Percentiles rank a stretch among this genome's conserved stretches.
phyloP scores from a whole-genome alignment of 2,329 filamentous ascomycete species.

The Fusarium vanettenii region DNA sequence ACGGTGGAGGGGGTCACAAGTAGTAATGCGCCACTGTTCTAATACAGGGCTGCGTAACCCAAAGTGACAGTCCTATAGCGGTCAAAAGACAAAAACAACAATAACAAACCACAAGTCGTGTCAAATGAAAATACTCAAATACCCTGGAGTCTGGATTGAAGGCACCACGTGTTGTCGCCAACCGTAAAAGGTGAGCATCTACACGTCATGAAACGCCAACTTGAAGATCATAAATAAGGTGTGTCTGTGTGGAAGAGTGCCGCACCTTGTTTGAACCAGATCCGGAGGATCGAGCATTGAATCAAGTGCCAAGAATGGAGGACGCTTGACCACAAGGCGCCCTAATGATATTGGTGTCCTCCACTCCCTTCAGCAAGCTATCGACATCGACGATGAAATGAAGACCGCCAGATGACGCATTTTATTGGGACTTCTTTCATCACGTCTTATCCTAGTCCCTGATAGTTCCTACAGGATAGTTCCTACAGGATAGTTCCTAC shows the following conservation, averaged over 20 bases:
- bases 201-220: slow-evolving; percentile 38
- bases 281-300: slow-evolving; percentile 19
- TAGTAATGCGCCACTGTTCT: background rate
- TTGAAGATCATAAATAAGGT: slow-evolving; percentile 21
- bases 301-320: slow-evolving; percentile 13
- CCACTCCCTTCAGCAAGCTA: slow-evolving; percentile 9
- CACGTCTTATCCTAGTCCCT: background rate
- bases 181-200: slow-evolving; percentile 11
- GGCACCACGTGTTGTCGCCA: slow-evolving; percentile 33
- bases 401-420: slow-evolving; percentile 28
- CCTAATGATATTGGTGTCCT: slow-evolving; percentile 1
- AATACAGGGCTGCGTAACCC: background rate
- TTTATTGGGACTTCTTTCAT: slow-evolving; percentile 25
- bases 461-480: slow-evolving; percentile 14
- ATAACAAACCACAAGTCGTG: background rate
- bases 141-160: background rate
- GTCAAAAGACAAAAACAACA: background rate
- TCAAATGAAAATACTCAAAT: background rate
- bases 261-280: slow-evolving; percentile 32
- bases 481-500: slow-evolving; percentile 15
- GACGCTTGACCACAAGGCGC: slow-evolving; percentile 3
- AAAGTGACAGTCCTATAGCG: background rate
- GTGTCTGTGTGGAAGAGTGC: slow-evolving; percentile 20
- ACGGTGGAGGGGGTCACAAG: background rate
- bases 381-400: slow-evolving; percentile 7